A percentile compares a stretch with the other conserved stretches of the same genome.
These are phyloP conservation scores for Xylariaceae sp. DNA, from an alignment of 2,329 filamentous ascomycete species.

Conservation along the genomic window DNA sequence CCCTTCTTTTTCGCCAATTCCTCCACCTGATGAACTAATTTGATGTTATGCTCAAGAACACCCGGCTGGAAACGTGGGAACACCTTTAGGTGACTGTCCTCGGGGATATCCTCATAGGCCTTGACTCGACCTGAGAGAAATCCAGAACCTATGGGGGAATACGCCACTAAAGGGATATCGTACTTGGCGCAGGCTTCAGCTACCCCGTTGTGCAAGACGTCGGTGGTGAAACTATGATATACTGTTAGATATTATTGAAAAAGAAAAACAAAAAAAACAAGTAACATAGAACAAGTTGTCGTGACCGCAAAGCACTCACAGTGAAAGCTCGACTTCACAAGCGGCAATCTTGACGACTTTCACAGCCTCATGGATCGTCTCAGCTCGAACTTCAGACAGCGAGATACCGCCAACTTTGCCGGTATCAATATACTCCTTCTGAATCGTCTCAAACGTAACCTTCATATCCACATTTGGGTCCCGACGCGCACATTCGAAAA, in stretches of 20 bases:
- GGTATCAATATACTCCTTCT: slow-evolving; percentile 8
- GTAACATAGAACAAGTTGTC: slow-evolving; percentile 19
- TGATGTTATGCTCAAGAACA: slow-evolving; percentile 15
- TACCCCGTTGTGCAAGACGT: slow-evolving; percentile 31
- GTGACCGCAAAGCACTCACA: neutral
- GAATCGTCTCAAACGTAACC: slow-evolving; percentile 29
- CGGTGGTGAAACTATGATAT: slow-evolving; percentile 11
- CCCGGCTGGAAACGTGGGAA: slow-evolving; percentile 41
- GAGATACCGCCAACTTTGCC: slow-evolving; percentile 34
- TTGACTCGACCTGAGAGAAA: slow-evolving; percentile 47
- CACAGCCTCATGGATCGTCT: slow-evolving; percentile 29
- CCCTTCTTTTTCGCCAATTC: slow-evolving; percentile 7
- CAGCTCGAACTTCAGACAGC: slow-evolving; percentile 27
- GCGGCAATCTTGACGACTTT: slow-evolving; percentile 28
- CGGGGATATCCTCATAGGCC: slow-evolving; percentile 39
- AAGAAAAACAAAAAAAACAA: too few species aligned
- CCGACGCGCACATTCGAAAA: slow-evolving; percentile 44
- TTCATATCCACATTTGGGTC: slow-evolving; percentile 36
- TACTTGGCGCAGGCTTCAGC: slow-evolving; percentile 39
- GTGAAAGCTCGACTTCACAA: slow-evolving; percentile 34
- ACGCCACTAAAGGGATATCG: slow-evolving; percentile 50
- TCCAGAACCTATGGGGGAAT: slow-evolving; percentile 47
- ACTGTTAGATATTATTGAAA: too few species aligned
- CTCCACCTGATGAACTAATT: slow-evolving; percentile 13
- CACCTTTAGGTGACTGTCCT: slow-evolving; percentile 39